Base-by-base conservation (phyloP, 371 early-diverging fungal species). In the Apophysomyces ossiformis region DNA sequence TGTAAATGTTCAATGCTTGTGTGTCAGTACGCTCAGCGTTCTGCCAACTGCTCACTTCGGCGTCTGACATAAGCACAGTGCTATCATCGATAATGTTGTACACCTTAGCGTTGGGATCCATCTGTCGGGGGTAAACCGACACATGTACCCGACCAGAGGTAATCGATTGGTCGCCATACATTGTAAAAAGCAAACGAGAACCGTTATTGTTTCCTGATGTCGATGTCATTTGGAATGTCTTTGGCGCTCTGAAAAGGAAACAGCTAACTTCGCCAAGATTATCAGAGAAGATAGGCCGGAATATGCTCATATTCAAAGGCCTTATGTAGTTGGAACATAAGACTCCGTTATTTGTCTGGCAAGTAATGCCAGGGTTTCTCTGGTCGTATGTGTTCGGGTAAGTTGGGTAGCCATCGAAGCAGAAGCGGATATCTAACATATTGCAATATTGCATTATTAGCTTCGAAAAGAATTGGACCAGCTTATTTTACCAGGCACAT, bases 181-280 rank as follows among this genome's bases (percentile, higher is more conserved):
- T 58, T 32, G 75, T 73, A 36, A 82, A 82, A 9, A 79, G 26
- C 50, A 82, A 21, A 12, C 72, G 75, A 15, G 83, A 73, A 35
- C 83, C 83, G 47, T 78, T 76, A 61, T 82, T 82, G 26, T 36
- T 43, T 35, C 83, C 83, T 3, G 80, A 76, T 6, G 83, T 79
- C 8, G 68, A 61, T 1, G 78, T 71, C 64, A 82, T 43, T 60
- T 69, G 60, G 65, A 82, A 82, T 18, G 54, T 35, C 5, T 59
- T 37, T 21, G 76, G 69, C 1, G 78, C 65, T 21, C 75, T 73
- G 73, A 79, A 82, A 12, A 79, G 66, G 58, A 68, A 79, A 38
- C 83, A 82, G 35, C 58, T 65, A 37, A 82, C 77, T n/a, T 68
- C 47, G 36, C 83, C 83, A 50, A 82, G 72, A 16, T 74, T 62